phyloP scores from a whole-genome alignment of 208 protist genomes.

The Trypanosomatidae sp. region DNA sequence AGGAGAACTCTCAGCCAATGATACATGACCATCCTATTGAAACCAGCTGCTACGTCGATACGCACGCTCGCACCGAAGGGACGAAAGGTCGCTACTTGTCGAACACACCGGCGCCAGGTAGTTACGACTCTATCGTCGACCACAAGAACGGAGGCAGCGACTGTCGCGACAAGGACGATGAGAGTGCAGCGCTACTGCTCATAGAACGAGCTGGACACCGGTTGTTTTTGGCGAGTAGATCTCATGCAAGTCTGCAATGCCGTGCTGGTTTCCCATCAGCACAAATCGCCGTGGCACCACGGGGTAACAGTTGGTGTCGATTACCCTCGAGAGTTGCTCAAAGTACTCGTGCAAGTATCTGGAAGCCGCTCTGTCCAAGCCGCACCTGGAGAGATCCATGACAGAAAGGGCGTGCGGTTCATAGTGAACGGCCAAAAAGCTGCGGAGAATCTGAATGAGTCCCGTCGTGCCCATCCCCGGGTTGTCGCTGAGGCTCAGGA shows the following conservation, averaged over 20 bases:
- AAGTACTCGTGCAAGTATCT: constrained; percentile 56
- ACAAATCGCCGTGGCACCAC: constrained; percentile 53
- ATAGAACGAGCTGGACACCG: constrained; percentile 29
- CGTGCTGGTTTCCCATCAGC: constrained; percentile 66
- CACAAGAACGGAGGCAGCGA: background rate
- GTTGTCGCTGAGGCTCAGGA: constrained; percentile 85
- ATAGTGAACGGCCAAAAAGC: constrained; percentile 58
- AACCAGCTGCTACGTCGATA: background rate
- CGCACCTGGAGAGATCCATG: constrained; percentile 78
- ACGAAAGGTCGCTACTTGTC: background rate
- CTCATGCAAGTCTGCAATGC: constrained; percentile 18
- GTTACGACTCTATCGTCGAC: background rate
- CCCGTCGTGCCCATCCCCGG: constrained; percentile 56
- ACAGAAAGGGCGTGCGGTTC: constrained; percentile 41
- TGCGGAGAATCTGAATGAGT: constrained; percentile 54
- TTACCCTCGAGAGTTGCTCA: constrained; percentile 25
- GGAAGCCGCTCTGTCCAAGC: constrained; percentile 34
- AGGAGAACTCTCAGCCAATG: background rate
- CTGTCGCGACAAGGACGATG: background rate
- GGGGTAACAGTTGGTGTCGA: constrained; percentile 24
- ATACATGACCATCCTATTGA: background rate
- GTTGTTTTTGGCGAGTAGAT: constrained; percentile 13
- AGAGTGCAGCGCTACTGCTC: background rate
- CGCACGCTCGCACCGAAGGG: background rate
- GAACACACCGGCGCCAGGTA: background rate